These are phyloP conservation scores for Brettanomyces bruxellensis DNA, from an alignment of 805 yeast species.

Conservation along the genomic window DNA sequence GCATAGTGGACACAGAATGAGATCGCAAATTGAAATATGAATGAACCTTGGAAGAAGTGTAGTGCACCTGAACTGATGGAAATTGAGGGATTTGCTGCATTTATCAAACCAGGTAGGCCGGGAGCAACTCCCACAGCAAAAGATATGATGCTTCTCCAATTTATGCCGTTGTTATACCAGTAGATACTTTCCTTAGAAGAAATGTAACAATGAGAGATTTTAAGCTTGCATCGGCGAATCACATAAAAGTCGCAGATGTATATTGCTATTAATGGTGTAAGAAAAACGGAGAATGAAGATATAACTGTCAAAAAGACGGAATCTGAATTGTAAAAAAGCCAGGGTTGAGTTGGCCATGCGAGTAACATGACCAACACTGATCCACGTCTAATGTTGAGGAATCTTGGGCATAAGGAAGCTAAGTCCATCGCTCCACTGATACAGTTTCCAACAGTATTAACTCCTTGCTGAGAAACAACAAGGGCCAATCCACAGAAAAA, in stretches of 20 bases:
- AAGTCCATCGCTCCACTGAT: conserved; percentile 45
- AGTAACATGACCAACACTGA: conserved; percentile 28
- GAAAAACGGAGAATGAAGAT: conserved; percentile 26
- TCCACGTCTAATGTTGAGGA: conserved; percentile 37
- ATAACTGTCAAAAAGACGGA: conserved; percentile 25
- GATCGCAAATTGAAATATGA: conserved; percentile 32
- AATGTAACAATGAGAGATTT: conserved; percentile 32
- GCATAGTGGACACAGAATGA: conserved; percentile 30
- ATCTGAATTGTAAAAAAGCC: conserved; percentile 30
- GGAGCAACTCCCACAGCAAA: conserved; percentile 37
- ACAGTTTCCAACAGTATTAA: conserved; percentile 31
- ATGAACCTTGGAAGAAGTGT: conserved; percentile 35
- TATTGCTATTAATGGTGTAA: conserved; percentile 31
- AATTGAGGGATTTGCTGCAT: conserved; percentile 16
- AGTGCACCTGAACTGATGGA: conserved; percentile 30
- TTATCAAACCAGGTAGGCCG: conserved; percentile 38
- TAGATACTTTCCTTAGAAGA: conserved; percentile 22
- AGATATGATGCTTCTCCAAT: conserved; percentile 57
- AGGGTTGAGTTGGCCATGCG: conserved; percentile 33
- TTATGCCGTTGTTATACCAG: conserved; percentile 43
- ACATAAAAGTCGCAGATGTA: conserved; percentile 30
- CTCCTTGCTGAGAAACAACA: conserved; percentile 28
- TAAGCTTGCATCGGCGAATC: conserved; percentile 30
- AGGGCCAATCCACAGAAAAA: conserved; percentile 34
- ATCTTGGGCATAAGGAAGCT: conserved; percentile 36